Evolutionary conservation across 768 basidiomycete species (phyloP).

Genomic region (Tephrocybe sp.): DNA sequence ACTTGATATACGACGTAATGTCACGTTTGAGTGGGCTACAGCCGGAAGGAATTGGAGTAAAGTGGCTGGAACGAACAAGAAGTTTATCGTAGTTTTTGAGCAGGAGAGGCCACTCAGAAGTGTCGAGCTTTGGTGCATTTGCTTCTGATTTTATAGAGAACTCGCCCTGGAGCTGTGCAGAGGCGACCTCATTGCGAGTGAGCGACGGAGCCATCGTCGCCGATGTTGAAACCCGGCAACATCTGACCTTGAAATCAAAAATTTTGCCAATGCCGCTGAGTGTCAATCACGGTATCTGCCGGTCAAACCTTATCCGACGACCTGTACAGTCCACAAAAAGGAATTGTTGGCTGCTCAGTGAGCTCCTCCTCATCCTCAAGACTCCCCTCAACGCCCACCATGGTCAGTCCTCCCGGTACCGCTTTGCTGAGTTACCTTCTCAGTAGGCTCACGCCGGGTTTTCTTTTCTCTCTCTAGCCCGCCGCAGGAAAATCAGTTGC

Average conservation of each 20-base stretch:
- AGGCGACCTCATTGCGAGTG: conserved; percentile 66
- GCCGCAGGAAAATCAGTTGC: conserved; percentile 51
- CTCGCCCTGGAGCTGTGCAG: conserved; percentile 72
- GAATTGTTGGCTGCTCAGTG: conserved; percentile 1
- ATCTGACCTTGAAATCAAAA: conserved; percentile 12
- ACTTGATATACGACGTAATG: conserved; percentile 89
- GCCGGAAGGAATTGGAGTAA: conserved; percentile 95
- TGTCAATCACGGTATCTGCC: conserved; percentile 11
- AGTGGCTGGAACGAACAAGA: conserved; percentile 91
- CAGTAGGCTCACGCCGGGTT: conserved; percentile 77
- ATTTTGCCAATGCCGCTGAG: conserved; percentile 15
- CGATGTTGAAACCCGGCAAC: neutral
- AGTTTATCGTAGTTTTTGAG: conserved; percentile 99
- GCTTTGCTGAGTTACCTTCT: conserved; percentile 92
- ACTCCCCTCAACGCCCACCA: conserved; percentile 35
- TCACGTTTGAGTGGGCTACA: conserved; percentile 95
- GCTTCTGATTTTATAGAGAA: conserved; percentile 81
- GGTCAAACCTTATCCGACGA: conserved; percentile 30
- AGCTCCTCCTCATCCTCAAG: conserved; percentile 23
- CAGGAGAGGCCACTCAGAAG: conserved; percentile 95
- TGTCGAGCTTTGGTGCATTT: conserved; percentile 76
- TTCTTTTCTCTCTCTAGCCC: conserved; percentile 43
- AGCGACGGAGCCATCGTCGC: conserved; percentile 42
- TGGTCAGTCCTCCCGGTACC: conserved; percentile 68
- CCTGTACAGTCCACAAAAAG: conserved; percentile 53